Evolutionary conservation across 345 rosid species (phyloP), one percentile per base, ranked within the genome.

Genomic region (Populus deltoides): DNA sequence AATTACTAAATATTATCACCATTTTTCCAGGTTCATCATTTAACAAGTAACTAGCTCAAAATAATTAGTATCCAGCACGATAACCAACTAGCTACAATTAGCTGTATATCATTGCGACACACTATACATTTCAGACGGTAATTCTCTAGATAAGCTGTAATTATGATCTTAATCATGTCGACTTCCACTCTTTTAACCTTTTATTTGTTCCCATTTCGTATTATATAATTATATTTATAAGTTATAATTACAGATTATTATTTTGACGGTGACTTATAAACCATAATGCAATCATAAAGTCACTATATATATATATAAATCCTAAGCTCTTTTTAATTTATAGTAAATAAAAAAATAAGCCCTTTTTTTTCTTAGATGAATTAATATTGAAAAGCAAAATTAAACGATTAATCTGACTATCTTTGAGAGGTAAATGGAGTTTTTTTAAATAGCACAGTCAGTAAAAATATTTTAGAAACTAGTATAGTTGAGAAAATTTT

Each of bases 251-350:
- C 45, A 71, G 16, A 59, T 76, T 66, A 84, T 81, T 75, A 85
- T 75, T 36, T 73, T 4, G 86, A 87, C 51, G 72, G 80, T 65
- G 89, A 85, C 88, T 49, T 70, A 63, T 66, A 75, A 85, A 85
- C 91, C 85, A 81, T 77, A 85, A 49, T 62, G 86, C 79, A 82
- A 87, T 86, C 71, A 85, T 82, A 74, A 75, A 77, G 68, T 35
- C 31, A 25, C 41, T 33, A 33, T 33, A 33, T 33, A 33, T 33
- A 33, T 33, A 33, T 33, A 39, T 1, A 53, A 20, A 20, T 20
- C 20, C 2, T 20, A 20, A 18, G 20, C 20, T 53, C 0, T 53
- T 18, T 20, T 53, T 6, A 5, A 53, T 17, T 53, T 8, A 17
- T 0, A 51, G 6, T 33, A 33, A 33, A 33, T 33, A 18, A 53